Evolutionary conservation across 164 flowering plant species (phyloP), one percentile per base, ranked within the genome.

Genomic region (Paratinospora sagittata): DNA sequence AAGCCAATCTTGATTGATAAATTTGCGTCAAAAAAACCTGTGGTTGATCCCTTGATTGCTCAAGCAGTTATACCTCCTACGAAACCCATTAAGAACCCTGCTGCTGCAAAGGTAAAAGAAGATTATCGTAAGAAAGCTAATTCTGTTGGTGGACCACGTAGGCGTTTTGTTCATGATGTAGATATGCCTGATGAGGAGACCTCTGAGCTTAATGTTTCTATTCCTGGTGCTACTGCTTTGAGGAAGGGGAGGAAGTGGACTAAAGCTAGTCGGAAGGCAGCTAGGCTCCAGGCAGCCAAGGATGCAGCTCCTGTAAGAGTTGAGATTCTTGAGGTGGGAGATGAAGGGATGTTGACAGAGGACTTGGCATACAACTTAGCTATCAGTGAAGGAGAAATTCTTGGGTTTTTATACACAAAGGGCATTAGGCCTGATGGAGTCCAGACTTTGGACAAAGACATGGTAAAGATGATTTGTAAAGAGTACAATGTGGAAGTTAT

Each of bases 191-290:
- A 88, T 70, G 96, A 89, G 41, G 95, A 90, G 72, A 63, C 86
- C 12, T 79, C 87, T 39, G 89, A 85, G 70, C 84, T 89, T 16
- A 79, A 81, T 83, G 86, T 86, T 10, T 70, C 87, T 24, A 83
- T 85, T 68, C 85, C 87, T 62, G 93, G 96, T 77, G 83, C 89
- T 8, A 70, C 82, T 2, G 70, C 63, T 6, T 78, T 72, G 8
- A 82, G 92, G 78, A 92, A 86, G 76, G 94, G 97, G 58, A 87
- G 96, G 78, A 94, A 89, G 75, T 90, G 95, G 97, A 89, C 72
- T 66, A 94, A 90, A 81, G 96, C 97, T 10, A 91, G 94, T 69
- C 81, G 98, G 58, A 94, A 78, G 77, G 96, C 95, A 8, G 97
- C 90, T 71, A 84, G 90, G 75, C 85, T 88, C 8, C 88, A 85